phyloP scores from a whole-genome alignment of 139 green algal species.

The Chlorella sp. region DNA sequence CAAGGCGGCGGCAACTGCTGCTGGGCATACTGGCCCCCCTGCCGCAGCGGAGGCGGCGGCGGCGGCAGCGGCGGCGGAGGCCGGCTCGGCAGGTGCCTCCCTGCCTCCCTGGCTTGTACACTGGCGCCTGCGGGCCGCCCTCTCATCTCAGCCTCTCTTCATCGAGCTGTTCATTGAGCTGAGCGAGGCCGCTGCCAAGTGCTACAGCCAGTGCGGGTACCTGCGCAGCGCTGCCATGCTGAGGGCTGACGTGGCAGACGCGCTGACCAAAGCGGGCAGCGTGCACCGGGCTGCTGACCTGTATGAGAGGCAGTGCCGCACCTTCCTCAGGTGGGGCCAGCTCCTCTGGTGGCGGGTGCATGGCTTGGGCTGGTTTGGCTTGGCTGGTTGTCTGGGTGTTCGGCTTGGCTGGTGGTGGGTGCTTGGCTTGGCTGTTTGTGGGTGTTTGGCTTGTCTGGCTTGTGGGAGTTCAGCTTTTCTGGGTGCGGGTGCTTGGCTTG shows the following conservation, averaged over 20 bases:
- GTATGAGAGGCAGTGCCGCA: slow-evolving; percentile 37
- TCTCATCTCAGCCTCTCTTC: slow-evolving; percentile 33
- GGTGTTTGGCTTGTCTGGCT: too few relatives aligned
- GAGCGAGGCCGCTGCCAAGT: slow-evolving; percentile 47
- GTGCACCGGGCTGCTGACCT: slow-evolving; percentile 21
- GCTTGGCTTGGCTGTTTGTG: too few relatives aligned
- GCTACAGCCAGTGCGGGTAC: slow-evolving; percentile 49
- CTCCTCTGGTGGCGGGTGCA: too few relatives aligned
- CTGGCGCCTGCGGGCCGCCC: slow-evolving; percentile 58
- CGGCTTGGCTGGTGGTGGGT: too few relatives aligned
- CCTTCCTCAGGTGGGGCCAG: neutral
- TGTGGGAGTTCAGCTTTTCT: too few relatives aligned
- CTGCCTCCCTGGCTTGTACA: slow-evolving; percentile 55
- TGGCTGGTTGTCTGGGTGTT: too few relatives aligned
- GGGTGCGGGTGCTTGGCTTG: too few relatives aligned
- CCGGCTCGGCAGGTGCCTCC: neutral
- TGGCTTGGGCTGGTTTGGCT: neutral
- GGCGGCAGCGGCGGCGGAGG: slow-evolving; percentile 24
- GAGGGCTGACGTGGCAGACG: slow-evolving; percentile 59
- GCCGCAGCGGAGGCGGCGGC: slow-evolving; percentile 4
- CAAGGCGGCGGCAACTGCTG: slow-evolving; percentile 5
- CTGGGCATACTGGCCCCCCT: slow-evolving; percentile 17
- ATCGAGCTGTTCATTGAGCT: slow-evolving; percentile 60
- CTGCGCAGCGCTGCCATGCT: slow-evolving; percentile 50
- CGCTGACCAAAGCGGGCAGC: slow-evolving; percentile 37